A percentile compares a stretch with the other conserved stretches of the same genome.
Conservation (phyloP, 176 grass and related monocot species). For the Thinopyrum elongatum region DNA sequence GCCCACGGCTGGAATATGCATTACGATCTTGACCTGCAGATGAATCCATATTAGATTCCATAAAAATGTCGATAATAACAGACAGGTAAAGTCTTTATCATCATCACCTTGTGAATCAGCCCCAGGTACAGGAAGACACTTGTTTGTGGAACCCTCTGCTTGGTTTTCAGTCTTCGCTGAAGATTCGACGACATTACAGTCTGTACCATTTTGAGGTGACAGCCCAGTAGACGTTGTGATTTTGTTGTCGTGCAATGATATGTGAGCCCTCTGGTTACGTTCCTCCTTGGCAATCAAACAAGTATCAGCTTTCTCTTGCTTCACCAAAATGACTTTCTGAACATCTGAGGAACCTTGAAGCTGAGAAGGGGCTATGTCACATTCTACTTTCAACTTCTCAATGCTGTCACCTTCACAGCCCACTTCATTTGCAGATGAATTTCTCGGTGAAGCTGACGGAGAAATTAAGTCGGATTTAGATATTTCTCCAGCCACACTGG, state of each 20-base stretch:
- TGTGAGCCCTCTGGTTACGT: not conserved
- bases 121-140: constrained; percentile 9
- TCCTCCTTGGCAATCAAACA: constrained; percentile 36
- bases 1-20: constrained; percentile 20
- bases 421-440: constrained; percentile 43
- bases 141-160: constrained; percentile 11
- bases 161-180: constrained; percentile 24
- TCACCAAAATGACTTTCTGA: constrained; percentile 16
- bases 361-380: constrained; percentile 15
- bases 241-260: constrained; percentile 20
- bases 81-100: not conserved
- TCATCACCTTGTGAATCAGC: constrained; percentile 29
- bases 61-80: constrained; percentile 1
- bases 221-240: constrained; percentile 2
- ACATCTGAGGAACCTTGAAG: not conserved
- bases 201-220: not conserved
- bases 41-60: constrained; percentile 30
- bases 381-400: constrained; percentile 45
- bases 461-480: constrained; percentile 71
- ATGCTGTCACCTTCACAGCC: constrained; percentile 32
- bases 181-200: constrained; percentile 29
- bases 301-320: constrained; percentile 34
- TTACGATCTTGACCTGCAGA: constrained; percentile 35
- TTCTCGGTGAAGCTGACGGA: constrained; percentile 39
- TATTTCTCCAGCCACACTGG: constrained; percentile 89